Evolutionary conservation across 2,329 filamentous ascomycete genomes (phyloP).

Genomic region (Colletotrichum sp.): DNA sequence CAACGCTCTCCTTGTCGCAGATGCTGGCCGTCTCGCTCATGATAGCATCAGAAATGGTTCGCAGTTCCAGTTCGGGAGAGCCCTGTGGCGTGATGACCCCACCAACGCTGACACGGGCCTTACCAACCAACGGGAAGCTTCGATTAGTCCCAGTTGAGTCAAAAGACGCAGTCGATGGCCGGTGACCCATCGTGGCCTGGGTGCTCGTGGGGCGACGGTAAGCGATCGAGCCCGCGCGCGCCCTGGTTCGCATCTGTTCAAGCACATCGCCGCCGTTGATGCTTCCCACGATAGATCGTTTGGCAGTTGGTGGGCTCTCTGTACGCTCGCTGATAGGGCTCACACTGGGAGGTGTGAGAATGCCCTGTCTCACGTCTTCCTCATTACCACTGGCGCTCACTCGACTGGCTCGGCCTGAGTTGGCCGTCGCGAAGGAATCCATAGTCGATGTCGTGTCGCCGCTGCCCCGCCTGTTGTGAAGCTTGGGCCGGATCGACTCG

Average conservation of each 20-base stretch:
- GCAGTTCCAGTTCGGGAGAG: constrained; percentile 54
- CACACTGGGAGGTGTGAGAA: constrained; percentile 13
- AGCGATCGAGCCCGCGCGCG: constrained; percentile 36
- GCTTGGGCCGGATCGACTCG: constrained; percentile 25
- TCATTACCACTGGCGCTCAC: constrained; percentile 7
- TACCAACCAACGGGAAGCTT: constrained; percentile 66
- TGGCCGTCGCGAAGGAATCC: constrained; percentile 62
- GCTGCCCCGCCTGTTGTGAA: constrained; percentile 46
- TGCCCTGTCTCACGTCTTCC: constrained; percentile 8
- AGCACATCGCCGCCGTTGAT: constrained; percentile 27
- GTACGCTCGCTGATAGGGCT: constrained; percentile 18
- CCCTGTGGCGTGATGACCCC: constrained; percentile 50
- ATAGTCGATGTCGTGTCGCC: constrained; percentile 54
- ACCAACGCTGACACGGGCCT: constrained; percentile 46
- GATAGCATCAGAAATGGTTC: constrained; percentile 51
- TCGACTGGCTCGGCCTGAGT: constrained; percentile 51
- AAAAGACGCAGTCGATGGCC: constrained; percentile 61
- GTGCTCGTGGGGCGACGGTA: constrained; percentile 46
- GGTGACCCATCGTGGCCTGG: constrained; percentile 47
- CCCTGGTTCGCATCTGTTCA: constrained; percentile 20
- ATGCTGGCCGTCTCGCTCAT: constrained; percentile 51
- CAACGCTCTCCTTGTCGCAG: constrained; percentile 36
- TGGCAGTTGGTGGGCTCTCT: constrained; percentile 17
- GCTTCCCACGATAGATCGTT: constrained; percentile 24
- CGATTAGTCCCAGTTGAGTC: constrained; percentile 63